Evolutionary conservation across 129 eudicot genomes (phyloP).

Genomic region (Chrysanthemum seticuspe): DNA sequence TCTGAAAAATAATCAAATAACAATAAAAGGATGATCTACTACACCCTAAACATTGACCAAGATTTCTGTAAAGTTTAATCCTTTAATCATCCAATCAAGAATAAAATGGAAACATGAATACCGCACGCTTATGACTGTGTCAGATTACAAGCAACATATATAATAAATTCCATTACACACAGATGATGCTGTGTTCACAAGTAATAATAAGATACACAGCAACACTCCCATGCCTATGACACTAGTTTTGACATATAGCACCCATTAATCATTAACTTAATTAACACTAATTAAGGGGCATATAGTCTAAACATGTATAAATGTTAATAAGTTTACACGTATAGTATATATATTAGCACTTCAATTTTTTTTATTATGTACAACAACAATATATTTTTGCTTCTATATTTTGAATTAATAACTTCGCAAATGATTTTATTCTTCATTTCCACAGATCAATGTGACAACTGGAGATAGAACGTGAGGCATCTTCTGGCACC

Average conservation of each 20-base stretch:
- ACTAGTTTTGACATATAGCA: conserved; percentile 13
- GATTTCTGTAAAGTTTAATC: not conserved
- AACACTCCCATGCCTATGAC: conserved; percentile 24
- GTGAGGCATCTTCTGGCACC: conserved; percentile 56
- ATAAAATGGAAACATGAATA: conserved; percentile 24
- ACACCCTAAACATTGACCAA: not conserved
- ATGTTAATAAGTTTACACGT: conserved; percentile 32
- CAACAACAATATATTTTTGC: conserved; percentile 23
- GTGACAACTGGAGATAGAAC: conserved; percentile 63
- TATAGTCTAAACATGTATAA: conserved; percentile 44
- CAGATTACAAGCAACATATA: conserved; percentile 31
- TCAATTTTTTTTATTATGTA: conserved; percentile 32
- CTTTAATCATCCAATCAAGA: conserved; percentile 2
- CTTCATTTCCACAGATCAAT: conserved; percentile 78
- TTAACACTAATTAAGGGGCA: conserved; percentile 27
- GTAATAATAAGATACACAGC: conserved; percentile 26
- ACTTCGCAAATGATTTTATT: conserved; percentile 14
- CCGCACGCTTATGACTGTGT: conserved; percentile 31
- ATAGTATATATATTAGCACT: conserved; percentile 29
- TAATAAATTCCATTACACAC: conserved; percentile 33
- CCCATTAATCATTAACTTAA: conserved; percentile 32
- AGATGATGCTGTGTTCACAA: conserved; percentile 30
- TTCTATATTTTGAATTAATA: conserved; percentile 21
- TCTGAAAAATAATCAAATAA: no score
- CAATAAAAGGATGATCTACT: no score